These are phyloP conservation scores for Nasturtium officinale DNA, from an alignment of 345 rosid genomes.

Conservation along the genomic window DNA sequence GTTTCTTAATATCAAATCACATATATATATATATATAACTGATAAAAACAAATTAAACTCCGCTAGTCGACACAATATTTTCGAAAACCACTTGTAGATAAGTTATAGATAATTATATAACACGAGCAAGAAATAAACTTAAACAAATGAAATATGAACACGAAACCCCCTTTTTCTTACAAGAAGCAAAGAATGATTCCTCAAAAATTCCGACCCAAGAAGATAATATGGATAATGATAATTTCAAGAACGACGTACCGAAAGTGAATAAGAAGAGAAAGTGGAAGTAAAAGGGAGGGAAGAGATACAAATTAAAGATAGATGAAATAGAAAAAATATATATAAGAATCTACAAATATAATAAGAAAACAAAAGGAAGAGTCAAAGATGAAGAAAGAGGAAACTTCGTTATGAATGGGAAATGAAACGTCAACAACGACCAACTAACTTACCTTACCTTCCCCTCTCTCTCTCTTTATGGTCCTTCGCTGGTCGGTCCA, in stretches of 20 bases:
- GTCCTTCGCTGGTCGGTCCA: constrained; percentile 26
- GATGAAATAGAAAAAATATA: not conserved
- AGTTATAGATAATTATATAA: not conserved
- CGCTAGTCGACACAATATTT: constrained; percentile 8
- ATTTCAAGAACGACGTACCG: constrained; percentile 29
- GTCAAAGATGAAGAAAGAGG: constrained; percentile 42
- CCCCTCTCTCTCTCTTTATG: constrained; percentile 3
- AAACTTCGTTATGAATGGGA: constrained; percentile 36
- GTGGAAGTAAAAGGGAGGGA: constrained; percentile 21
- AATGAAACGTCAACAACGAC: constrained; percentile 42
- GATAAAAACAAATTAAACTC: not conserved
- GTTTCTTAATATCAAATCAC: not conserved
- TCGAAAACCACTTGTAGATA: not conserved
- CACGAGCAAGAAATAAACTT: not conserved
- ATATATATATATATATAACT: not conserved
- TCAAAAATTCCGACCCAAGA: constrained; percentile 26
- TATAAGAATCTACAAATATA: not conserved
- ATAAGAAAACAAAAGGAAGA: not conserved
- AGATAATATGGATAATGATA: constrained; percentile 34
- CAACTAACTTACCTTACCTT: constrained; percentile 46
- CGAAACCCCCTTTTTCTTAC: constrained; percentile 26
- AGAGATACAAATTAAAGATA: not conserved
- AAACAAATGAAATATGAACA: constrained; percentile 37
- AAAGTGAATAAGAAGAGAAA: constrained; percentile 34
- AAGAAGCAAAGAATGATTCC: constrained; percentile 35